These are phyloP conservation scores for Colletotrichum australisinense DNA, from an alignment of 2,329 filamentous ascomycete species.

Conservation along the genomic window DNA sequence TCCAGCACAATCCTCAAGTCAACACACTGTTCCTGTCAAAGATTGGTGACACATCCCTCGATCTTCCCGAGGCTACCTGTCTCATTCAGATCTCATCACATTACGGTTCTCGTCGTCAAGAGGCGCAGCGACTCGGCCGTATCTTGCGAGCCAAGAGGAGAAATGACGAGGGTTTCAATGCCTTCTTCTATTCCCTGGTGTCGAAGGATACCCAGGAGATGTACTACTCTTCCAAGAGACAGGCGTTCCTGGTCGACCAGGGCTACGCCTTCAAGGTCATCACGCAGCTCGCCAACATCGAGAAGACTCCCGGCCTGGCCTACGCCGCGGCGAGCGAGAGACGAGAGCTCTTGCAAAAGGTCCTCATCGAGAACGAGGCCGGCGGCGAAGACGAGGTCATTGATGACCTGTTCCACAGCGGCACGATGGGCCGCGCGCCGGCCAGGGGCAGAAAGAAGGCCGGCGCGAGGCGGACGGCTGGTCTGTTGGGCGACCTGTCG, in stretches of 20 bases:
- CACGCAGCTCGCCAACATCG: conserved; percentile 91
- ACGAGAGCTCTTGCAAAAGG: conserved; percentile 87
- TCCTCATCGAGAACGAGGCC: conserved; percentile 87
- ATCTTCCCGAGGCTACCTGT: conserved; percentile 95
- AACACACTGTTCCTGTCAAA: conserved; percentile 97
- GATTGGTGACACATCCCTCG: conserved; percentile 97
- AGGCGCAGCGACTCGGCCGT: conserved; percentile 91
- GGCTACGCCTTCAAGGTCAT: conserved; percentile 99
- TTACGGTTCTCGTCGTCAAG: conserved; percentile 95
- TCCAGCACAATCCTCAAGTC: conserved; percentile 89
- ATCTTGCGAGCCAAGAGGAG: conserved; percentile 94
- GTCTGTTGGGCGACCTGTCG: conserved; percentile 85
- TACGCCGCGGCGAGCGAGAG: conserved; percentile 85
- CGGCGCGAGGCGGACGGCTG: conserved; percentile 82
- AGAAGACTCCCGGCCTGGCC: conserved; percentile 82
- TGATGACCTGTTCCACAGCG: conserved; percentile 65
- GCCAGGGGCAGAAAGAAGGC: conserved; percentile 60
- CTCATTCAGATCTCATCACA: conserved; percentile 98
- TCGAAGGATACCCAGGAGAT: conserved; percentile 98
- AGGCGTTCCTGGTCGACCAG: conserved; percentile 97
- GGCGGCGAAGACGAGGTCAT: conserved; percentile 78
- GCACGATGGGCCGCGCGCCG: conserved; percentile 54
- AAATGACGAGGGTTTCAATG: conserved; percentile 98
- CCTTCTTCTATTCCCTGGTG: conserved; percentile 97
- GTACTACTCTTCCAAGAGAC: conserved; percentile 96